Evolutionary conservation across 1,284 basidiomycete genomes (phyloP).

Genomic region (Sanghuangporus sanghuang): DNA sequence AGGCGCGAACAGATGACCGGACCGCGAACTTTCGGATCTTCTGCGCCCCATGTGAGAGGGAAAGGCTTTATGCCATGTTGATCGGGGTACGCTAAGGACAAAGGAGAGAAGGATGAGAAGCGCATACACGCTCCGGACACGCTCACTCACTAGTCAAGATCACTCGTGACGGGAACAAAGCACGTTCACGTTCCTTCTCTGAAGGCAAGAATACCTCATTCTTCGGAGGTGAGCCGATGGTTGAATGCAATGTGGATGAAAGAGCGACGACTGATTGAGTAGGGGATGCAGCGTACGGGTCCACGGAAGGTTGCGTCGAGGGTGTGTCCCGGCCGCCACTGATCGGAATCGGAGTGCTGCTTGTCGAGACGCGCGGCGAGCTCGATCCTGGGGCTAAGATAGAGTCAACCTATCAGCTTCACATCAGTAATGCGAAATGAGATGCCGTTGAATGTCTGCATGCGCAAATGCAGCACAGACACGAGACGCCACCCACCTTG

Average conservation of each 20-base stretch:
- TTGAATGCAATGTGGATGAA: constrained; percentile 28
- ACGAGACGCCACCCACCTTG: constrained; percentile 43
- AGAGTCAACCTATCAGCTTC: constrained; percentile 23
- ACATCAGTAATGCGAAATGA: background rate
- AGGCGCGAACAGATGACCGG: constrained; percentile 90
- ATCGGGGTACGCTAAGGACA: constrained; percentile 56
- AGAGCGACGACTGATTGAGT: constrained; percentile 23
- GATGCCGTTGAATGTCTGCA: background rate
- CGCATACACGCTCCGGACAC: constrained; percentile 3
- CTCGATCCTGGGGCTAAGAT: constrained; percentile 19
- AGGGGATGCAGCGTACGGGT: constrained; percentile 17
- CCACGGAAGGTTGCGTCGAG: constrained; percentile 2
- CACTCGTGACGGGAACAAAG: constrained; percentile 73
- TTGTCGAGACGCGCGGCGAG: constrained; percentile 1
- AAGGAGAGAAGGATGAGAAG: background rate
- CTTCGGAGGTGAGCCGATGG: constrained; percentile 22
- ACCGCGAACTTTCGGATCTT: constrained; percentile 64
- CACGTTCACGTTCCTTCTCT: constrained; percentile 67
- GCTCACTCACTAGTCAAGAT: constrained; percentile 68
- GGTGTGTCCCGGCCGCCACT: constrained; percentile 13
- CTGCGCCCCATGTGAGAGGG: constrained; percentile 79
- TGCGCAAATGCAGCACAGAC: background rate
- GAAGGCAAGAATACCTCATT: constrained; percentile 15
- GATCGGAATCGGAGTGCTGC: background rate
- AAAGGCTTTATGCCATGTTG: constrained; percentile 74